These are phyloP conservation scores for Talaromyces amestolkiae DNA, from an alignment of 2,329 filamentous ascomycete species.

Conservation along the genomic window DNA sequence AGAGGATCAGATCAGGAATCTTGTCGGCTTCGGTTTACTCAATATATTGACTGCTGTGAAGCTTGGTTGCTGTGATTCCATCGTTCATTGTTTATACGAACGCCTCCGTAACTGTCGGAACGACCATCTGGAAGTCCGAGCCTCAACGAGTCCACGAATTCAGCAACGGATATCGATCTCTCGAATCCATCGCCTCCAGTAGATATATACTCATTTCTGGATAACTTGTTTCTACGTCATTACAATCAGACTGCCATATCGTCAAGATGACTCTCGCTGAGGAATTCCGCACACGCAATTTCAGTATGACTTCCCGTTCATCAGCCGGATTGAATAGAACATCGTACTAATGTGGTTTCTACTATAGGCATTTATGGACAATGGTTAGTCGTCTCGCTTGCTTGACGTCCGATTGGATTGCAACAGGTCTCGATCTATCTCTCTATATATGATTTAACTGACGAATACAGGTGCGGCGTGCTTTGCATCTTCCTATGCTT, in stretches of 20 bases:
- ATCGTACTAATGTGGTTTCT: slow-evolving; percentile 20
- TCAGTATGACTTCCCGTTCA: slow-evolving; percentile 52
- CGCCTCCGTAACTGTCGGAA: not conserved
- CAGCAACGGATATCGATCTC: not conserved
- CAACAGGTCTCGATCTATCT: not conserved
- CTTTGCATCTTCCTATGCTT: slow-evolving; percentile 64
- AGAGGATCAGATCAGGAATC: not conserved
- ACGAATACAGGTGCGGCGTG: slow-evolving; percentile 47
- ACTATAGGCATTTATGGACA: slow-evolving; percentile 63
- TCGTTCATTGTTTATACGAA: slow-evolving; percentile 1
- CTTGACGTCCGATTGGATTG: not conserved
- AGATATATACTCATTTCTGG: not conserved
- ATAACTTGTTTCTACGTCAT: not conserved
- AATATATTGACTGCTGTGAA: not conserved
- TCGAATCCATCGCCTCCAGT: not conserved
- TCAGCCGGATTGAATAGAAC: not conserved
- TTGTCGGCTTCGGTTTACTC: not conserved
- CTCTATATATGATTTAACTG: not conserved
- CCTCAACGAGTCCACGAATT: not conserved
- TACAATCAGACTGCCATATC: not conserved
- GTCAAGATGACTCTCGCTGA: slow-evolving; percentile 58
- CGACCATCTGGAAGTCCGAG: not conserved
- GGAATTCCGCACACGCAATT: slow-evolving; percentile 64
- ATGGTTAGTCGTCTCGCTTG: slow-evolving; percentile 52
- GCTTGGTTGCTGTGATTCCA: not conserved